Evolutionary conservation across 805 yeast species (phyloP).

Genomic region (Teunomyces aglyptinius): DNA sequence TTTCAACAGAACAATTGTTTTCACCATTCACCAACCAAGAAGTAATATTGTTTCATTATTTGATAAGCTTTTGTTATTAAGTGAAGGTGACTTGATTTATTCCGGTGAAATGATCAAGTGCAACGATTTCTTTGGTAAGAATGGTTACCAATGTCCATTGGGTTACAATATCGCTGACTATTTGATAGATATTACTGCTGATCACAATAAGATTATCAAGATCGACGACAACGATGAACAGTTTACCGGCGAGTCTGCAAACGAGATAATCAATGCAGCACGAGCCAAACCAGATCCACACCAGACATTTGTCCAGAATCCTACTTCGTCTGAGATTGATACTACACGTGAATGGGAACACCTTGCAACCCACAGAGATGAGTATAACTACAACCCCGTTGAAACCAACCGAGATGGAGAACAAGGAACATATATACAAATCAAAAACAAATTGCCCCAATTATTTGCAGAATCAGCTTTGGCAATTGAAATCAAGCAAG

Average conservation of each 20-base stretch:
- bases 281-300: constrained; percentile 23
- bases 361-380: constrained; percentile 77
- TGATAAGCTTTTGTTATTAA: constrained; percentile 74
- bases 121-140: constrained; percentile 66
- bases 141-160: constrained; percentile 80
- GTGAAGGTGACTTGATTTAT: constrained; percentile 82
- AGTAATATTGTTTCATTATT: constrained; percentile 91
- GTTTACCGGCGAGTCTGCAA: constrained; percentile 7
- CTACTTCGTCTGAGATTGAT: constrained; percentile 41
- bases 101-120: constrained; percentile 82
- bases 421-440: constrained; percentile 18
- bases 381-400: constrained; percentile 39
- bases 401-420: constrained; percentile 13
- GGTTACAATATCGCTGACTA: constrained; percentile 95
- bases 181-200: constrained; percentile 85
- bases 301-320: constrained; percentile 22
- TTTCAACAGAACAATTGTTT: constrained; percentile 81
- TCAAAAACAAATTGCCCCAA: constrained; percentile 28
- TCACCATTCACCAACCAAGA: constrained; percentile 96
- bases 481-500: constrained; percentile 39
- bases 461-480: constrained; percentile 39
- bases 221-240: constrained; percentile 11
- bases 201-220: constrained; percentile 38
- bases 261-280: constrained; percentile 11
- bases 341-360: constrained; percentile 85